Base-by-base conservation (phyloP, 148 eudicot genomes). In the Polygonum aviculare region DNA sequence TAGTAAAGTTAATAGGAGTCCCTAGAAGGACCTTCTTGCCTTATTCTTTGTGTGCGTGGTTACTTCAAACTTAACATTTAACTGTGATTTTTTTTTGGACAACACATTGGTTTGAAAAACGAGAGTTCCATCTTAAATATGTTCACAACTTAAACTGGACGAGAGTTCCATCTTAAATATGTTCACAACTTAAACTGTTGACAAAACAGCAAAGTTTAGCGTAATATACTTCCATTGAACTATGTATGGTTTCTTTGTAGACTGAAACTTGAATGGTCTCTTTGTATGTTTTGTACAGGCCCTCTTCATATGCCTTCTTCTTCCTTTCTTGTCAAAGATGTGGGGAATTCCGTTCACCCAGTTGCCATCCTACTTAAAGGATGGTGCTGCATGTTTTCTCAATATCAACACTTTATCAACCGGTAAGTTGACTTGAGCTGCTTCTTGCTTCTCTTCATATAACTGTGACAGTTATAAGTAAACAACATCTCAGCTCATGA, bases 301-400 rank as follows among this genome's bases (percentile, higher is more conserved):
- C 41, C 74, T 89, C 77, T 93, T 93, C 80, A 95, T 95, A 76
- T 89, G 91, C 93, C 89, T 90, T 81, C 98, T 95, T 73, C 87
- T 93, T 62, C 98, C 99, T 36, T 92, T 93, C 72, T 80, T 95
- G 83, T 95, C 99, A 48, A 95, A 87, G 82, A 77, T 95, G 78
- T 95, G 94, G 97, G 99, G 99, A 47, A 87, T 95, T 82, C 99
- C 99, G 69, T 95, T 93, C 85, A 47, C 38, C 85, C 97, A 90
- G 79, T 83, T 93, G 79, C 97, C 97, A 21, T 84, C 82, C 76
- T 95, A 95, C 85, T 87, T 95, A 67, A 90, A 80, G 79, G 97
- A 90, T 79, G 97, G 99, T 77, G 94, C 99, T n/a, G 99, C 94
- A 72, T 95, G 99, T 84, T 95, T 95, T 84, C 84, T 95, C 74